Percentiles rank a stretch among this genome's conserved stretches.
phyloP scores from a whole-genome alignment of 1,284 basidiomycete species.

The Naganishia sp. region DNA sequence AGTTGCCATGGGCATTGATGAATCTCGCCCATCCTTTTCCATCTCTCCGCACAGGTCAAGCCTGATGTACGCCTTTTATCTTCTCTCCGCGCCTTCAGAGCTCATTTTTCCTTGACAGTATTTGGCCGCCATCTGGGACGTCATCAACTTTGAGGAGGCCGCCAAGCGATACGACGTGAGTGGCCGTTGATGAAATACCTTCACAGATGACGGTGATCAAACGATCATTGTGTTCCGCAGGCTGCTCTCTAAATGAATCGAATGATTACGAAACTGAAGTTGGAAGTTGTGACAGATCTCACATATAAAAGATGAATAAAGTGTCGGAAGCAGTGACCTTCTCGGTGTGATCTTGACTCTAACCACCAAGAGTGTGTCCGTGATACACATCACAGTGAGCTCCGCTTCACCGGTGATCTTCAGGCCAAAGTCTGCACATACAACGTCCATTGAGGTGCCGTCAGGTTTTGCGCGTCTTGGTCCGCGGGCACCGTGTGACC shows the following conservation, averaged over 20 bases:
- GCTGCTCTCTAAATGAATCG: conserved; percentile 7
- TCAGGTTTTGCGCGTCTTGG: too few species aligned
- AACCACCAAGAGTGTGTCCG: too few species aligned
- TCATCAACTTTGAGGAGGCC: conserved; percentile 89
- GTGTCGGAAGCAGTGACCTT: neutral
- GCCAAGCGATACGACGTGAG: conserved; percentile 66
- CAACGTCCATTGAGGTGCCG: too few species aligned
- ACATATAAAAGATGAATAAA: too few species aligned
- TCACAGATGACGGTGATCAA: neutral
- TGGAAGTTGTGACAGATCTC: neutral
- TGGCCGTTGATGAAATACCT: neutral
- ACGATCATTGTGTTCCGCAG: neutral
- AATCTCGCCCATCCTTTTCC: neutral
- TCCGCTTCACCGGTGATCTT: too few species aligned
- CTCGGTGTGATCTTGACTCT: neutral
- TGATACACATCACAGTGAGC: too few species aligned
- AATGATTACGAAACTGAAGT: neutral
- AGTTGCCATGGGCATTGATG: neutral
- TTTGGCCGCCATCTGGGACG: conserved; percentile 86
- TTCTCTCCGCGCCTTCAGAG: neutral
- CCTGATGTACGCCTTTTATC: conserved; percentile 66
- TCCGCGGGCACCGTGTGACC: too few species aligned
- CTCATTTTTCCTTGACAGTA: conserved; percentile 59
- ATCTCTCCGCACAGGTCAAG: conserved; percentile 57
- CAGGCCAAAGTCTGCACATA: too few species aligned